Evolutionary conservation across 2,329 filamentous ascomycete species (phyloP).

Genomic region (Colletotrichum melonis): DNA sequence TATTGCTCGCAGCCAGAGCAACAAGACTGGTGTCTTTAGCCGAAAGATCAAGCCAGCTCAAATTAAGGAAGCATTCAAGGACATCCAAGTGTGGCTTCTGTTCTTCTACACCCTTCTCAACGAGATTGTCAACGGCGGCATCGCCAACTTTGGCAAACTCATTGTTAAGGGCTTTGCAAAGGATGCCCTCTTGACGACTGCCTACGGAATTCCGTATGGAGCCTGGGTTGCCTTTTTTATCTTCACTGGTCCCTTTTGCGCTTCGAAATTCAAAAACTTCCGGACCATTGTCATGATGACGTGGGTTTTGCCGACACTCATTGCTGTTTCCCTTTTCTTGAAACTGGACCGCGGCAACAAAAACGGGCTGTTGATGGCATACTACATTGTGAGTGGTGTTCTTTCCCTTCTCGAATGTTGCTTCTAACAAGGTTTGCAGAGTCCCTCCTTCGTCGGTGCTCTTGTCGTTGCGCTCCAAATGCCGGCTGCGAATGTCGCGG

Average conservation of each 20-base stretch:
- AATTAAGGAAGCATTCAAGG: constrained; percentile 52
- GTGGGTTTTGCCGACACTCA: constrained; percentile 60
- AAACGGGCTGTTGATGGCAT: constrained; percentile 49
- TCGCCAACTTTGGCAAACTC: constrained; percentile 38
- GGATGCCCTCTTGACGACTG: constrained; percentile 53
- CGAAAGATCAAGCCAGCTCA: constrained; percentile 52
- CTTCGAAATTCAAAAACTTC: constrained; percentile 59
- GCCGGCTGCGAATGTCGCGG: constrained; percentile 59
- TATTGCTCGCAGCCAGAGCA: constrained; percentile 58
- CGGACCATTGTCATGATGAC: constrained; percentile 64
- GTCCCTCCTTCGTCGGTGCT: constrained; percentile 52
- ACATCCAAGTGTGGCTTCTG: constrained; percentile 55
- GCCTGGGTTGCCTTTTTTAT: constrained; percentile 64
- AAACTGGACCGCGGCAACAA: constrained; percentile 52
- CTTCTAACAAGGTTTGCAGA: constrained; percentile 44
- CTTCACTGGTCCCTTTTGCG: constrained; percentile 62
- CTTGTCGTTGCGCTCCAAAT: constrained; percentile 65
- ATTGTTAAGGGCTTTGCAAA: constrained; percentile 47
- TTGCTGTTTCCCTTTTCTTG: constrained; percentile 47
- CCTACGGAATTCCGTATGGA: constrained; percentile 65
- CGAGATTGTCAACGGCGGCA: constrained; percentile 41
- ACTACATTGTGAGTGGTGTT: constrained; percentile 51
- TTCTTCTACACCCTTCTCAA: constrained; percentile 45
- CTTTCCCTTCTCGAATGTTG: constrained; percentile 58
- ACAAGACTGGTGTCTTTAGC: constrained; percentile 53